These are phyloP conservation scores for Candida chauliodis DNA, from an alignment of 805 yeast genomes.

Conservation along the genomic window DNA sequence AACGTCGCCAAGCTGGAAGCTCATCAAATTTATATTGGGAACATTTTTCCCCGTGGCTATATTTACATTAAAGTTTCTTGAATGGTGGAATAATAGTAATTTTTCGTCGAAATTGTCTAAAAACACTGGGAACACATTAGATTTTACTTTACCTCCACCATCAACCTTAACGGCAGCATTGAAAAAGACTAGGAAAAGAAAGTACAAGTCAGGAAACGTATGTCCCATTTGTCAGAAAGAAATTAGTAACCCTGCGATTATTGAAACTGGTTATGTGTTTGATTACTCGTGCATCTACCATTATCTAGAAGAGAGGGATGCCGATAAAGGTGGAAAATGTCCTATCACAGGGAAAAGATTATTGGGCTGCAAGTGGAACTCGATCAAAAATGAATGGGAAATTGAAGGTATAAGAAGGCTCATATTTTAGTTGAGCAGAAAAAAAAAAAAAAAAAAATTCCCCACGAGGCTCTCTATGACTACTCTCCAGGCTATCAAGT, in stretches of 20 bases:
- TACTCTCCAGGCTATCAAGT: slow-evolving; percentile 61
- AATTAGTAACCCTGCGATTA: slow-evolving; percentile 75
- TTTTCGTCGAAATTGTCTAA: slow-evolving; percentile 57
- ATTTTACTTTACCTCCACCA: slow-evolving; percentile 49
- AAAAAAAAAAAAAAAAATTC: too few relatives aligned
- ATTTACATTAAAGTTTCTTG: slow-evolving; percentile 76
- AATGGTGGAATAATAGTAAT: slow-evolving; percentile 89
- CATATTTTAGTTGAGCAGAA: slow-evolving; percentile 60
- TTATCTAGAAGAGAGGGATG: slow-evolving; percentile 44
- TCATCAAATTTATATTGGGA: slow-evolving; percentile 34
- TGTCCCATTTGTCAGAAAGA: slow-evolving; percentile 72
- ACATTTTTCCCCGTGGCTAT: slow-evolving; percentile 76
- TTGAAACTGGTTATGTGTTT: slow-evolving; percentile 89
- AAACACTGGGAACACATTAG: slow-evolving; percentile 42
- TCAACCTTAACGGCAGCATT: slow-evolving; percentile 20
- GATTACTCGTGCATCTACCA: slow-evolving; percentile 84
- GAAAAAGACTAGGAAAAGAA: slow-evolving; percentile 11
- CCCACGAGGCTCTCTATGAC: slow-evolving; percentile 10
- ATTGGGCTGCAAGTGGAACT: slow-evolving; percentile 65
- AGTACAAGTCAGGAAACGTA: slow-evolving; percentile 26
- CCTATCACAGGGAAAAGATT: slow-evolving; percentile 76
- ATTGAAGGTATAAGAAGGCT: slow-evolving; percentile 72
- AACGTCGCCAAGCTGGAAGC: slow-evolving; percentile 28
- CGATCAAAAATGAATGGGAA: slow-evolving; percentile 60
- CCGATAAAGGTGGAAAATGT: slow-evolving; percentile 63